A percentile compares a stretch with the other conserved stretches of the same genome.
Evolutionary conservation across 352 stramenopile species (phyloP).

Genomic region (Thalassiosira mediterranea): DNA sequence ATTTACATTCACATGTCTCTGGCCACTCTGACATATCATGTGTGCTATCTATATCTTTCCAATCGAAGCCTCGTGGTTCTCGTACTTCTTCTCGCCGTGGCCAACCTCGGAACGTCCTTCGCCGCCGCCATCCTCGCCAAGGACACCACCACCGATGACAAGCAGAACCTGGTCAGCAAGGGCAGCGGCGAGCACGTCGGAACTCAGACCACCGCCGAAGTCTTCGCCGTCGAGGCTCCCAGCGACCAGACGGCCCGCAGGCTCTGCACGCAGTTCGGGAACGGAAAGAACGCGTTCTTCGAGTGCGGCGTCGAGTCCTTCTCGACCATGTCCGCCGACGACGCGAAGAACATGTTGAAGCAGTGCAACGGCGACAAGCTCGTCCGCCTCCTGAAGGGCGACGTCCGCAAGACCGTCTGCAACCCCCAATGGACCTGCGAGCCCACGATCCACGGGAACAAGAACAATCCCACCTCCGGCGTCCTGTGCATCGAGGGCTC

Average conservation of each 20-base stretch:
- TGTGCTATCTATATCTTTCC: too few species aligned
- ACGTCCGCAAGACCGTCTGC: too few species aligned
- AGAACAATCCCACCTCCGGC: too few species aligned
- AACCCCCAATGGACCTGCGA: too few species aligned
- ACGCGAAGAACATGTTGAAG: neutral
- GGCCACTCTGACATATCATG: too few species aligned
- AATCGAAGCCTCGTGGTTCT: conserved; percentile 3
- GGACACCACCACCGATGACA: conserved; percentile 29
- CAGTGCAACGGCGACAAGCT: neutral
- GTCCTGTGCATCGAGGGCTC: too few species aligned
- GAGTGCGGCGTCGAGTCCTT: neutral
- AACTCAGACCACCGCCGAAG: conserved; percentile 2
- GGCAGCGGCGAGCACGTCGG: conserved; percentile 2
- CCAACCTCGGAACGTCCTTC: conserved; percentile 57
- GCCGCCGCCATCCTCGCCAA: conserved; percentile 49
- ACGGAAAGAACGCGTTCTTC: neutral
- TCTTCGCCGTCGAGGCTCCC: neutral
- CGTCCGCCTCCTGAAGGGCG: too few species aligned
- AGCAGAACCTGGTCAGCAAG: conserved; percentile 7
- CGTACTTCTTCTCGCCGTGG: conserved; percentile 33
- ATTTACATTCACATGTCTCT: too few species aligned
- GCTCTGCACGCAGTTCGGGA: neutral
- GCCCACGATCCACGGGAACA: too few species aligned
- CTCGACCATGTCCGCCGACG: neutral
- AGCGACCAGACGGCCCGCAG: neutral